Evolutionary conservation across 202 grass and related monocot species (phyloP).

Genomic region (Digitaria exilis): DNA sequence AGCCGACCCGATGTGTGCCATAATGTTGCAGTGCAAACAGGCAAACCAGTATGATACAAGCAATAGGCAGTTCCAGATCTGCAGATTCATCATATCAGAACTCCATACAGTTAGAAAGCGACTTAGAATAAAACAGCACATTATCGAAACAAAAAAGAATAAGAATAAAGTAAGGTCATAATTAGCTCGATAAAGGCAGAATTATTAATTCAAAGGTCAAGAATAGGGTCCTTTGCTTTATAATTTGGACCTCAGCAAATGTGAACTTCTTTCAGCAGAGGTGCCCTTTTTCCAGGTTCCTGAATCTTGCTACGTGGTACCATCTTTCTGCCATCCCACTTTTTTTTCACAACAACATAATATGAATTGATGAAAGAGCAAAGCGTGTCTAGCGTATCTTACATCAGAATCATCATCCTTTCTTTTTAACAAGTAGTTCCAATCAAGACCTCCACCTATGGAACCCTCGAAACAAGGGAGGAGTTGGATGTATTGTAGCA

Average conservation of each 20-base stretch:
- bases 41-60: slow-evolving; percentile 76
- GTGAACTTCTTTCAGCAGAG: slow-evolving; percentile 1
- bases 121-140: slow-evolving; percentile 15
- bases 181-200: slow-evolving; percentile 6
- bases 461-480: background rate
- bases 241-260: slow-evolving; percentile 3
- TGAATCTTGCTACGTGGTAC: slow-evolving; percentile 31
- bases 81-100: slow-evolving; percentile 48
- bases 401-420: background rate
- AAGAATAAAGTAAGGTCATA: slow-evolving; percentile 41
- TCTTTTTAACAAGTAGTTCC: background rate
- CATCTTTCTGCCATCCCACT: slow-evolving; percentile 26
- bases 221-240: slow-evolving; percentile 29
- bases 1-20: slow-evolving; percentile 88
- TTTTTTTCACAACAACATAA: background rate
- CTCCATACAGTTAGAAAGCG: slow-evolving; percentile 30
- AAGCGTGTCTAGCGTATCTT: background rate
- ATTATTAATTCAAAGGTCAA: slow-evolving; percentile 21
- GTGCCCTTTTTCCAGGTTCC: background rate
- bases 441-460: background rate
- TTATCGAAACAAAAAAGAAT: slow-evolving; percentile 30
- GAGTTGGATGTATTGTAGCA: slow-evolving; percentile 32
- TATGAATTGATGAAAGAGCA: slow-evolving; percentile 26
- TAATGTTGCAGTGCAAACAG: slow-evolving; percentile 98
- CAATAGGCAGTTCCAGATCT: slow-evolving; percentile 92